Conservation (phyloP, 2,329 filamentous ascomycete genomes). For the Sclerotinia sclerotiorum region DNA sequence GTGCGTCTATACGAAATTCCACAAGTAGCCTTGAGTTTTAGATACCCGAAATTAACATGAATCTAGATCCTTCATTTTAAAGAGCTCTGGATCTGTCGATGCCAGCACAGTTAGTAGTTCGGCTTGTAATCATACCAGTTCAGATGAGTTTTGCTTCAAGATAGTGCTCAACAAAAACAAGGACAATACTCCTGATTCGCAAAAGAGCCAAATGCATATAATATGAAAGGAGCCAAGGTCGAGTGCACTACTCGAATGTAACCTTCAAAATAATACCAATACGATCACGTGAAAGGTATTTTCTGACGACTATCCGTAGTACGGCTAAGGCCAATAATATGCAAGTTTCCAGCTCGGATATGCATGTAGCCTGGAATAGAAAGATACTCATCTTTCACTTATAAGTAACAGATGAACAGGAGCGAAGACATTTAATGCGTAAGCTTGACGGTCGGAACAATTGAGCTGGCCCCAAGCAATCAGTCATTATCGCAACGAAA, state of each 20-base stretch:
- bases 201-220: not conserved
- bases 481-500: slow-evolving; percentile 4
- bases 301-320: not conserved
- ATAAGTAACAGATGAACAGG: not conserved
- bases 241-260: not conserved
- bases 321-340: slow-evolving; percentile 11
- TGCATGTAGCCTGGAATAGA: slow-evolving; percentile 11
- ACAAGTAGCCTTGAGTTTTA: not conserved
- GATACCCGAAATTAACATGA: not conserved
- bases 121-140: not conserved
- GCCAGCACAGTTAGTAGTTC: not conserved
- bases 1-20: not conserved
- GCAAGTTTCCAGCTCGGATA: slow-evolving; percentile 18
- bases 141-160: not conserved
- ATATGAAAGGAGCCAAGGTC: not conserved
- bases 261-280: not conserved
- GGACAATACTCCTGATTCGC: not conserved
- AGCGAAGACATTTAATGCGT: not conserved
- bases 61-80: not conserved
- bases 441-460: not conserved
- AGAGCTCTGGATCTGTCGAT: not conserved
- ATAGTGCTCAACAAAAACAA: not conserved
- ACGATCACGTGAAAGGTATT: not conserved
- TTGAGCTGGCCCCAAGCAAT: not conserved
- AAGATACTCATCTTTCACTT: not conserved